phyloP scores from a whole-genome alignment of 345 rosid species.

The Camelina sativa region DNA sequence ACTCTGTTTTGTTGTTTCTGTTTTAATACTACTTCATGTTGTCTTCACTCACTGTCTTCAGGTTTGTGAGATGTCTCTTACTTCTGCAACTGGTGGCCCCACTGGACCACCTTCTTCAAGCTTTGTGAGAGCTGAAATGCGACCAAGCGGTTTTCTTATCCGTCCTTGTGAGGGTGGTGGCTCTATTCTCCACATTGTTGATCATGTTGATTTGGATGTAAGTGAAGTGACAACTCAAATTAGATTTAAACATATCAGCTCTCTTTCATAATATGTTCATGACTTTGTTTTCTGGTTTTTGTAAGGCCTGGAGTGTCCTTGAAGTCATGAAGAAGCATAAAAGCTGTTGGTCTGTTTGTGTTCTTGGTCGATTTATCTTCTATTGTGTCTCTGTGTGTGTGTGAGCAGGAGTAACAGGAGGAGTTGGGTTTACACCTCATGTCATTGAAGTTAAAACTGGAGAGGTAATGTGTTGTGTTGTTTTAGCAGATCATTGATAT shows the following conservation, averaged over 20 bases:
- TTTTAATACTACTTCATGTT: not conserved
- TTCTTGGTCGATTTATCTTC: too few relatives aligned
- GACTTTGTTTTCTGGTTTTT: constrained; percentile 15
- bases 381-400: too few relatives aligned
- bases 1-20: constrained; percentile 40
- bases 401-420: too few relatives aligned
- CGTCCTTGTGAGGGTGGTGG: constrained; percentile 98
- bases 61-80: constrained; percentile 95
- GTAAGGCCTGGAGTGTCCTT: constrained; percentile 87
- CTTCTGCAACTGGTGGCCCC: constrained; percentile 81
- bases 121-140: constrained; percentile 89
- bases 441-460: too few relatives aligned
- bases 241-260: not conserved
- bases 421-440: too few relatives aligned
- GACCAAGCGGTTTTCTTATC: constrained; percentile 89
- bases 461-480: too few relatives aligned
- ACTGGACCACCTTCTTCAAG: constrained; percentile 74
- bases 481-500: too few relatives aligned
- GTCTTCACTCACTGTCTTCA: constrained; percentile 44
- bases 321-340: constrained; percentile 63
- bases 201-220: constrained; percentile 95
- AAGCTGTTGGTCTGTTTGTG: too few relatives aligned
- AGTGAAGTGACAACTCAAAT: constrained; percentile 47
- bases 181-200: constrained; percentile 92
- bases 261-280: not conserved